Conservation (phyloP, 768 basidiomycete species). For the Tulasnella sp. region DNA sequence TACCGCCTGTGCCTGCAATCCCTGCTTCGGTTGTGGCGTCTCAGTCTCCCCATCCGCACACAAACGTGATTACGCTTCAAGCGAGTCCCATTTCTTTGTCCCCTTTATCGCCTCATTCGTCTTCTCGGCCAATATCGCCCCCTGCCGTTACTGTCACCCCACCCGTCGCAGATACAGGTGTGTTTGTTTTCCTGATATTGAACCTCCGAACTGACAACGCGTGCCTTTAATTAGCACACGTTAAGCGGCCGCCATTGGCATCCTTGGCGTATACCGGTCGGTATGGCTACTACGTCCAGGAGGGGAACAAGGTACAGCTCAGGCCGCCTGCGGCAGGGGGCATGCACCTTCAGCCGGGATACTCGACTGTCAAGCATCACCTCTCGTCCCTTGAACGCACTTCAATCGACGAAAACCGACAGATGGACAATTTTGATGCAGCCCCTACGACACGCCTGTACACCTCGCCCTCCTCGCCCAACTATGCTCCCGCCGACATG, state of each 20-base stretch:
- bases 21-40: too few species aligned
- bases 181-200: too few species aligned
- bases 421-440: neutral
- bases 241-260: neutral
- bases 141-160: too few species aligned
- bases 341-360: neutral
- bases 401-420: neutral
- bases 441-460: slow-evolving; percentile 1
- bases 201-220: too few species aligned
- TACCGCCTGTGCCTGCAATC: too few species aligned
- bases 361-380: neutral
- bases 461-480: slow-evolving; percentile 5
- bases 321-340: neutral
- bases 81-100: too few species aligned
- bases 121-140: too few species aligned
- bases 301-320: neutral
- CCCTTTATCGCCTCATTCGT: too few species aligned
- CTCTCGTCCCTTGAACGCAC: neutral
- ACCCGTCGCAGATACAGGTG: too few species aligned
- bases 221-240: too few species aligned
- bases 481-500: neutral
- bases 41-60: too few species aligned
- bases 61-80: too few species aligned
- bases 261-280: neutral
- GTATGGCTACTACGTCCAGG: neutral